phyloP scores from a whole-genome alignment of 768 basidiomycete genomes.

The Boletus subparvulus region DNA sequence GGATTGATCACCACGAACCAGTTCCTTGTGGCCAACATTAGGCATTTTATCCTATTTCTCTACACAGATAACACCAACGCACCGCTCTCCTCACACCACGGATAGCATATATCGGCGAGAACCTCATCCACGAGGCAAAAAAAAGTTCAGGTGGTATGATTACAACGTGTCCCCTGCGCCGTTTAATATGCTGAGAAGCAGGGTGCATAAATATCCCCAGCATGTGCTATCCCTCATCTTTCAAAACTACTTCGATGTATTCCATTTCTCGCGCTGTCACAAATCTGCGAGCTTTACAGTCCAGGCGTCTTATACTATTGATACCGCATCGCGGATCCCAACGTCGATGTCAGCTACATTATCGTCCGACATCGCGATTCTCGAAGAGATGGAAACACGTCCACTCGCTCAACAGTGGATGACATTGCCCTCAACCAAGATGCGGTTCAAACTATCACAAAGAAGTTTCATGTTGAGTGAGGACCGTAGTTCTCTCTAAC shows the following conservation, averaged over 20 bases:
- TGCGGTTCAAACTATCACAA: not conserved
- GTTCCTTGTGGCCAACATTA: not conserved
- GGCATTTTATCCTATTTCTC: not conserved
- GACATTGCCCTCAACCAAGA: not conserved
- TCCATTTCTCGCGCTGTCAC: conserved; percentile 11
- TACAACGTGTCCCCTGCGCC: conserved; percentile 11
- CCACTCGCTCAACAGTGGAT: not conserved
- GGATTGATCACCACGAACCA: not conserved
- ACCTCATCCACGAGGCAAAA: conserved; percentile 15
- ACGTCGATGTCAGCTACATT: not conserved
- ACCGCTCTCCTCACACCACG: not conserved
- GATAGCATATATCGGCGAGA: not conserved
- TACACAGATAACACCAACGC: not conserved
- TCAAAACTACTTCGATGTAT: conserved; percentile 10
- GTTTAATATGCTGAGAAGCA: conserved; percentile 9
- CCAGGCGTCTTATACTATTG: conserved; percentile 8
- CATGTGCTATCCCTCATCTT: conserved; percentile 6
- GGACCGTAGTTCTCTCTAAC: not conserved
- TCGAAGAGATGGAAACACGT: not conserved
- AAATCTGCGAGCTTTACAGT: conserved; percentile 5
- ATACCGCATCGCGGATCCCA: conserved; percentile 5
- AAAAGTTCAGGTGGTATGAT: conserved; percentile 10
- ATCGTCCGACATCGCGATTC: not conserved
- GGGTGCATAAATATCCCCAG: conserved; percentile 20
- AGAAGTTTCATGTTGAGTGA: not conserved